A percentile compares a stretch with the other conserved stretches of the same genome.
These are phyloP conservation scores for Cystobasidium onofrii DNA, from an alignment of 768 basidiomycete species.

Conservation along the genomic window DNA sequence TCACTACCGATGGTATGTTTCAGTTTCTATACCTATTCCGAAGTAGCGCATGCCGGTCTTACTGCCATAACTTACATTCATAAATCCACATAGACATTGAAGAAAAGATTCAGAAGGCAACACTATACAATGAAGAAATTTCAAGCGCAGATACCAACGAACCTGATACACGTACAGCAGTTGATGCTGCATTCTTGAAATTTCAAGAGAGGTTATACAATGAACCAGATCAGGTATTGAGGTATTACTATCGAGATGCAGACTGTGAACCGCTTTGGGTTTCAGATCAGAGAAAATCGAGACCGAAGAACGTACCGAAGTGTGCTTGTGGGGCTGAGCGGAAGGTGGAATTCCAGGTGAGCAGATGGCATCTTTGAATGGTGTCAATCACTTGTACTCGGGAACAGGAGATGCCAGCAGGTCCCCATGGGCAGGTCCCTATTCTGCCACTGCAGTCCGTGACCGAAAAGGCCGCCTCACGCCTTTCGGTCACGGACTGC, in stretches of 20 bases:
- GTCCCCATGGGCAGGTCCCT: too few relatives aligned
- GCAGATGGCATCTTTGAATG: neutral
- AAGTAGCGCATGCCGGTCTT: too few relatives aligned
- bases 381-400: too few relatives aligned
- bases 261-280: constrained; percentile 14
- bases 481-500: too few relatives aligned
- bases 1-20: neutral
- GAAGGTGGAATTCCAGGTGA: constrained; percentile 39
- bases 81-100: too few relatives aligned
- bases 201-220: constrained; percentile 40
- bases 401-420: too few relatives aligned
- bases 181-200: constrained; percentile 37
- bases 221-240: constrained; percentile 39
- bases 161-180: constrained; percentile 36
- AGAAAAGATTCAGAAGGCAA: neutral
- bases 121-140: constrained; percentile 14
- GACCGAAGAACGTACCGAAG: neutral
- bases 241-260: constrained; percentile 31
- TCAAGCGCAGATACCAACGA: constrained; percentile 34
- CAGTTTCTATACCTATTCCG: too few relatives aligned
- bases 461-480: too few relatives aligned
- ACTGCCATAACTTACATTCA: too few relatives aligned
- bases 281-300: constrained; percentile 12
- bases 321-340: constrained; percentile 11
- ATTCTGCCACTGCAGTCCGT: too few relatives aligned